Percentiles rank a stretch among this genome's conserved stretches.
phyloP scores from a whole-genome alignment of 495 filamentous ascomycete species.

The Aspergillus nidulans region DNA sequence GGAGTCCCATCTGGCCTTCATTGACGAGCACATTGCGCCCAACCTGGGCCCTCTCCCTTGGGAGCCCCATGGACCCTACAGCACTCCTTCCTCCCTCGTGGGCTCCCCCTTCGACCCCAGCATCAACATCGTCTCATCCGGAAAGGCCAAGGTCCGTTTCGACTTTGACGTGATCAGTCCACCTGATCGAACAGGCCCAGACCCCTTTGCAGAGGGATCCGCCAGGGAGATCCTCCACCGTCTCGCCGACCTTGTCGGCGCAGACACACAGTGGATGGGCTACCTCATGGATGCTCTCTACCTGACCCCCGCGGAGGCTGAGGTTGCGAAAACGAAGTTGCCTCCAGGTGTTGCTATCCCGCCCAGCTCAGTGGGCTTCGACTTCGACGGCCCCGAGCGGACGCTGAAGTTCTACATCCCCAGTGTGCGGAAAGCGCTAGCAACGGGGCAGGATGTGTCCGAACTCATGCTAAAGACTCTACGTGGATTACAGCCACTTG shows the following conservation, averaged over 20 bases:
- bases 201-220: background rate
- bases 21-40: slow-evolving; percentile 2
- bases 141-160: slow-evolving; percentile 2
- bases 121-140: background rate
- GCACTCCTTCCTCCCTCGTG: slow-evolving; percentile 1
- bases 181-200: background rate
- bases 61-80: slow-evolving; percentile 6
- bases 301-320: slow-evolving; percentile 1
- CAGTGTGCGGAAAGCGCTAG: background rate
- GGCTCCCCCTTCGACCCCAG: slow-evolving; percentile 8
- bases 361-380: background rate
- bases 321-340: background rate
- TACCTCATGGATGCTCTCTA: background rate
- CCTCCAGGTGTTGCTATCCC: background rate
- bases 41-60: slow-evolving; percentile 3
- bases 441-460: background rate
- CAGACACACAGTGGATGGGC: slow-evolving; percentile 1
- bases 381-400: background rate
- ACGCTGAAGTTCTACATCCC: slow-evolving; percentile 6
- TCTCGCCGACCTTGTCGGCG: background rate
- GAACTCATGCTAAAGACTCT: slow-evolving; percentile 1
- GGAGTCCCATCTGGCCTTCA: slow-evolving; percentile 1
- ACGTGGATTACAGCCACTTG: background rate
- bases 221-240: background rate
- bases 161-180: slow-evolving; percentile 4